Evolutionary conservation across 306 rosid genomes (phyloP).

Genomic region (Canavalia ensiformis): DNA sequence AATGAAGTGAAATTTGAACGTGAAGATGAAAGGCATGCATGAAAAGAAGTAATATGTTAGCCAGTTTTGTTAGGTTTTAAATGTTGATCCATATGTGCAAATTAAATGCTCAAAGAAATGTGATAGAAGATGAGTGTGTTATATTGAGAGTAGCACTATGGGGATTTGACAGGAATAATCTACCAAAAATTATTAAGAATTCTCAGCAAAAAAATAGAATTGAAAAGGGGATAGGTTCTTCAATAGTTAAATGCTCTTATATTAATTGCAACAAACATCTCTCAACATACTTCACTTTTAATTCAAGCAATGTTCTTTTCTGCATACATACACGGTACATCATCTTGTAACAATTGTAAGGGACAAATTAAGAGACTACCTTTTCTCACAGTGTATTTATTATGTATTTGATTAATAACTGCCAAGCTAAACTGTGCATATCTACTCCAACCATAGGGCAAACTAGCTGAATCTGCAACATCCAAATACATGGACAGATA

Average conservation of each 20-base stretch:
- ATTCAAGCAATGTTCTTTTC: conserved; percentile 35
- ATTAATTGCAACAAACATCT: conserved; percentile 40
- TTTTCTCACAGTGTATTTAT: conserved; percentile 78
- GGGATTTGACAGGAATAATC: conserved; percentile 10
- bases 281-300: conserved; percentile 15
- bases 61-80: background rate
- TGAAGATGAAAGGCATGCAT: background rate
- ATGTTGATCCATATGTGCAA: background rate
- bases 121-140: conserved; percentile 25
- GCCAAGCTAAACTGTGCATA: conserved; percentile 90
- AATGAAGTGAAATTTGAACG: conserved; percentile 5
- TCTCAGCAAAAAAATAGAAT: conserved; percentile 17
- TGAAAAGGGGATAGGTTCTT: conserved; percentile 3
- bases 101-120: conserved; percentile 25
- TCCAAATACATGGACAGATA: conserved; percentile 90
- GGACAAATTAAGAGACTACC: conserved; percentile 58
- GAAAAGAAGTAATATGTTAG: conserved; percentile 26
- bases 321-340: conserved; percentile 29
- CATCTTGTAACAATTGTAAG: conserved; percentile 28
- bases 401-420: conserved; percentile 71
- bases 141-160: background rate
- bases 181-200: conserved; percentile 17
- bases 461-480: conserved; percentile 78
- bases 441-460: conserved; percentile 96
- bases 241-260: conserved; percentile 28